Base-by-base conservation (phyloP, 495 filamentous ascomycete genomes). In the Parathielavia appendiculata region DNA sequence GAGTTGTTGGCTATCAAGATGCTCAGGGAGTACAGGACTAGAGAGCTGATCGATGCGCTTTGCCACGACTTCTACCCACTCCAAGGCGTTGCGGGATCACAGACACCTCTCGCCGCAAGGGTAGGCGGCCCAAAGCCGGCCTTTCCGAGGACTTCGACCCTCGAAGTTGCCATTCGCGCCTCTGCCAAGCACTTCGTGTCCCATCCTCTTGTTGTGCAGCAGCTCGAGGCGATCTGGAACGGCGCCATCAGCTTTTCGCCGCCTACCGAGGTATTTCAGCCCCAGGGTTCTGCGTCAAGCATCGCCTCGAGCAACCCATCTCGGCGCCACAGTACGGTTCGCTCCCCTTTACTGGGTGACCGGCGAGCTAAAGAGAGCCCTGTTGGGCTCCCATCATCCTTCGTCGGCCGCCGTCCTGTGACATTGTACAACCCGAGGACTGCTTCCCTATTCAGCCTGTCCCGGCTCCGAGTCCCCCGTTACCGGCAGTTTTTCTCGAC, bases 51-150 rank as follows among this genome's bases (percentile, higher is more conserved):
- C 63, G 92, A 96, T 75, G 90, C 90, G 20, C 75, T 97, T 40
- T 92, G 89, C 10, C 96, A 97, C 69, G 92, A 96, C 63, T 96
- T 96, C 67, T 87, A 90, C 68, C 92, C 92, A 2, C 82, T 97
- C 0, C 91, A 96, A 66, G 90, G 90, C 51, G 68, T 75, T 26
- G 69, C 78, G 20, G 73, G 72, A 14, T 54, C 71, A 4, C 80
- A 87, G 47, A 71, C 79, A n/a, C 72, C 79, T 1, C 70, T 75
- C 2, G 68, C 60, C 57, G 70, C 63, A 22, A 53, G 63, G 2
- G 62, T 63, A 30, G 19, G 41, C 44, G 73, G 69, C 45, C 65
- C 65, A 13, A 77, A 64, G 55, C 69, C 80, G 9, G 76, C 77
- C 32, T 77, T 80, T n/a, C 83, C 87, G 43, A 83, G 92, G 48